These are phyloP conservation scores for Tricholoma bakamatsutake DNA, from an alignment of 768 basidiomycete genomes.

Conservation along the genomic window DNA sequence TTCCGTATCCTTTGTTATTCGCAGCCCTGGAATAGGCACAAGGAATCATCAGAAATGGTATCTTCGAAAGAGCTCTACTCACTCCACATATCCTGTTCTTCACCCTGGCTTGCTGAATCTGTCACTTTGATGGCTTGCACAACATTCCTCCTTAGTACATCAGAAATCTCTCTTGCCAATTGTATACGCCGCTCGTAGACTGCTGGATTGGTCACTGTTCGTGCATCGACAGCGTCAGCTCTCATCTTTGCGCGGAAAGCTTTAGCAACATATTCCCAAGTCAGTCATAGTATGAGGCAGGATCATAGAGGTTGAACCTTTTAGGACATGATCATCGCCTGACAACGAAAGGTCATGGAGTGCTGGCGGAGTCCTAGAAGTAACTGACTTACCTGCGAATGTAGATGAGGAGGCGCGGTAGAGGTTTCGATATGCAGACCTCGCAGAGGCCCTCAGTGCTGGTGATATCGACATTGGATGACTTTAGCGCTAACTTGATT, in stretches of 20 bases:
- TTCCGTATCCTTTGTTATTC: constrained; percentile 77
- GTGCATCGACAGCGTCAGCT: constrained; percentile 42
- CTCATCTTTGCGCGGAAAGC: constrained; percentile 74
- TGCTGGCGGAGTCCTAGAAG: neutral
- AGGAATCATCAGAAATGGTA: neutral
- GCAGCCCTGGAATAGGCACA: constrained; percentile 44
- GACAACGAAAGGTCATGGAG: constrained; percentile 3
- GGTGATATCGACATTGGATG: constrained; percentile 55
- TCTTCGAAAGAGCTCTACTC: constrained; percentile 15
- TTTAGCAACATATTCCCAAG: constrained; percentile 19
- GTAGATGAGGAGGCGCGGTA: constrained; percentile 62
- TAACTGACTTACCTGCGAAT: constrained; percentile 46
- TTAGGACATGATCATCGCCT: constrained; percentile 55
- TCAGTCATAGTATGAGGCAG: constrained; percentile 6
- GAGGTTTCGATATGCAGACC: constrained; percentile 69
- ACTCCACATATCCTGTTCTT: constrained; percentile 48
- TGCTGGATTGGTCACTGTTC: constrained; percentile 36
- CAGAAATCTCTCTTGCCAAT: constrained; percentile 66
- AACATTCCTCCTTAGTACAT: constrained; percentile 72
- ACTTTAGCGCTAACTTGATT: too few relatives aligned
- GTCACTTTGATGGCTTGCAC: constrained; percentile 66
- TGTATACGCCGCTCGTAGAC: constrained; percentile 49
- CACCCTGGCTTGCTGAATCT: constrained; percentile 23
- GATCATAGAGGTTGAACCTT: constrained; percentile 32
- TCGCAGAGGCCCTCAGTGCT: constrained; percentile 54